A percentile compares a stretch with the other conserved stretches of the same genome.
These are phyloP conservation scores for Eucalyptus leucophloia DNA, from an alignment of 345 rosid genomes.

Conservation along the genomic window DNA sequence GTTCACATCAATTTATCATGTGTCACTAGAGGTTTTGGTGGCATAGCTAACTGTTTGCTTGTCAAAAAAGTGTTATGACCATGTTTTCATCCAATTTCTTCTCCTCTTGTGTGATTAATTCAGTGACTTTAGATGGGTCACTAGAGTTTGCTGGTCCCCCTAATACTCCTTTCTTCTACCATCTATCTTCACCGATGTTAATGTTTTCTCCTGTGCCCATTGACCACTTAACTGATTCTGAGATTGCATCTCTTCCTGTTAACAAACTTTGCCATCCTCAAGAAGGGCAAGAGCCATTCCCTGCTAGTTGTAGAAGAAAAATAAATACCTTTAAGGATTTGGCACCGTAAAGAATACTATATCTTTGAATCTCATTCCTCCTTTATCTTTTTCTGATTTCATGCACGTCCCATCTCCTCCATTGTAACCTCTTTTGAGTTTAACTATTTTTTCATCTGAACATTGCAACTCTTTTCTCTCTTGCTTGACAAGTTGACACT, in stretches of 20 bases:
- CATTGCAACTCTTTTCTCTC: too few relatives aligned
- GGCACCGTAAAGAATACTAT: background rate
- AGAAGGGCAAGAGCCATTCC: background rate
- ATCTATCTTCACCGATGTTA: background rate
- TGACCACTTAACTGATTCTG: background rate
- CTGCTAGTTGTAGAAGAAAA: background rate
- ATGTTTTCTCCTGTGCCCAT: background rate
- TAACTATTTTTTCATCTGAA: too few relatives aligned
- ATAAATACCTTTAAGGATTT: background rate
- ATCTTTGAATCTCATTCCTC: too few relatives aligned
- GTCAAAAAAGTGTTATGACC: background rate
- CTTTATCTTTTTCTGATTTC: too few relatives aligned
- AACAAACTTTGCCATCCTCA: background rate
- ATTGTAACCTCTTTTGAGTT: too few relatives aligned
- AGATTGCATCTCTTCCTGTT: background rate
- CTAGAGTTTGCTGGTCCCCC: background rate
- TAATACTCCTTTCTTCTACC: background rate
- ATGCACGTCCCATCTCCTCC: too few relatives aligned
- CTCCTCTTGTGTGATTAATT: background rate
- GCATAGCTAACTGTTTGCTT: background rate
- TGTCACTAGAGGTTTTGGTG: background rate
- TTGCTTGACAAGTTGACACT: too few relatives aligned
- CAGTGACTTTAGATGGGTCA: background rate
- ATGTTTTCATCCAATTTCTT: background rate
- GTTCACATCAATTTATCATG: background rate